These are phyloP conservation scores for Colletotrichum liriopes DNA, from an alignment of 2,329 filamentous ascomycete species.

Conservation along the genomic window DNA sequence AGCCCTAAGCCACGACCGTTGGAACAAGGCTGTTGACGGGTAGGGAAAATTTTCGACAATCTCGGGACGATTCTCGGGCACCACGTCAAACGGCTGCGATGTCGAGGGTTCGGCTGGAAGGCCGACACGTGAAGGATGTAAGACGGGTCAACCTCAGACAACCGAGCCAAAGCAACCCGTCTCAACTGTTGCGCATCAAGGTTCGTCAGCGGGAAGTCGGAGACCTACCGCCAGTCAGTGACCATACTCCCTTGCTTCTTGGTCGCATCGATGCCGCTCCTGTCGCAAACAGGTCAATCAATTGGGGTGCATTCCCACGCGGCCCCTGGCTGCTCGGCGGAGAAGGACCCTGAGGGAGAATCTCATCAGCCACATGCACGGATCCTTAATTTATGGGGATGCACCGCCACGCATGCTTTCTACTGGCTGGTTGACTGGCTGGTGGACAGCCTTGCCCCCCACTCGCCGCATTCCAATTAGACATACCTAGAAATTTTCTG, in stretches of 20 bases:
- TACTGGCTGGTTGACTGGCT: neutral
- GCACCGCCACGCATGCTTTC: slow-evolving; percentile 30
- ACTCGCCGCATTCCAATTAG: slow-evolving; percentile 26
- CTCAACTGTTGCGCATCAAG: neutral
- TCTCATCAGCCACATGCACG: slow-evolving; percentile 25
- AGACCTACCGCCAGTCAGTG: neutral
- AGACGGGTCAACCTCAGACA: neutral
- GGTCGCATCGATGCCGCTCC: slow-evolving; percentile 5
- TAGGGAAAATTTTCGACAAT: neutral
- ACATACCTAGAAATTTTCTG: slow-evolving; percentile 30
- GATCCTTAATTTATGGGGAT: slow-evolving; percentile 13
- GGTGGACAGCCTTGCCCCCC: slow-evolving; percentile 27
- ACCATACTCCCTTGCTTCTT: neutral
- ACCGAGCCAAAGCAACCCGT: neutral
- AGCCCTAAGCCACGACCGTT: slow-evolving; percentile 39
- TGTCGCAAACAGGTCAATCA: slow-evolving; percentile 2
- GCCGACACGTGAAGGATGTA: neutral
- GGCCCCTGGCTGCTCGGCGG: slow-evolving; percentile 1
- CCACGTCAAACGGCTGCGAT: slow-evolving; percentile 16
- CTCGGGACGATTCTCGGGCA: slow-evolving; percentile 6
- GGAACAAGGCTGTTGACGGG: slow-evolving; percentile 2
- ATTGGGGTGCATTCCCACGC: slow-evolving; percentile 13
- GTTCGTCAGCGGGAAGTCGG: neutral
- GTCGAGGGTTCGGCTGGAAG: neutral
- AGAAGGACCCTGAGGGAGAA: slow-evolving; percentile 24